Conservation (phyloP, 2,329 filamentous ascomycete species). For the Zelopaecilomyces penicillatus region DNA sequence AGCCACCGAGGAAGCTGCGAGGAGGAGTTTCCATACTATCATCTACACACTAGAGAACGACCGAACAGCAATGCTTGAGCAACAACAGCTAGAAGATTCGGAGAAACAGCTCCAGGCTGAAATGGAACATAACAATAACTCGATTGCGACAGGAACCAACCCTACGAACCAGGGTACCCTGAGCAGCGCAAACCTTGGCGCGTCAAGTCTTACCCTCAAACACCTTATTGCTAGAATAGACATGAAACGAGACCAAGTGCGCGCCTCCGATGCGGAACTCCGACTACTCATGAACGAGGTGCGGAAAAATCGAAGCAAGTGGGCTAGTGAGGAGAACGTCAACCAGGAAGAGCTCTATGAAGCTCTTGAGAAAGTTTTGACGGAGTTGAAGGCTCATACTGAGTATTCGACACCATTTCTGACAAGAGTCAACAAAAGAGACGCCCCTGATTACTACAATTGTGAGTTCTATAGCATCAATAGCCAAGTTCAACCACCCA, state of each 20-base stretch:
- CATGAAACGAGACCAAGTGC: constrained; percentile 80
- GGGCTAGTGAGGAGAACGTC: constrained; percentile 95
- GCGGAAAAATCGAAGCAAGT: constrained; percentile 95
- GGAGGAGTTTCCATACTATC: constrained; percentile 82
- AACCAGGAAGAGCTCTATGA: constrained; percentile 98
- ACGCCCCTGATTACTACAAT: constrained; percentile 90
- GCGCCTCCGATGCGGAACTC: constrained; percentile 86
- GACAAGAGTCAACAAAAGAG: constrained; percentile 89
- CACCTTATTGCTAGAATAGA: constrained; percentile 95
- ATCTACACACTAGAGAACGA: constrained; percentile 96
- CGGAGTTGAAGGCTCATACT: constrained; percentile 92
- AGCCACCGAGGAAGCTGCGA: constrained; percentile 81
- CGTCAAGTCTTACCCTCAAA: constrained; percentile 91
- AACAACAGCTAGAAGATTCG: constrained; percentile 92
- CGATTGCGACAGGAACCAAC: constrained; percentile 39
- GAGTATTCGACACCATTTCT: constrained; percentile 97
- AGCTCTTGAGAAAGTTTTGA: constrained; percentile 90
- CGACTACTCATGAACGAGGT: constrained; percentile 94
- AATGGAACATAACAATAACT: constrained; percentile 61
- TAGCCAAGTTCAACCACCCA: constrained; percentile 1
- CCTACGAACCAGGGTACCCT: constrained; percentile 74
- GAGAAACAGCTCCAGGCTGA: constrained; percentile 95
- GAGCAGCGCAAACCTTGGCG: constrained; percentile 88
- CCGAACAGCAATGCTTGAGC: constrained; percentile 91
- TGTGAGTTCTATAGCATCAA: constrained; percentile 47